phyloP scores from a whole-genome alignment of 2,329 filamentous ascomycete genomes.

The Sporothrix variecibatus region DNA sequence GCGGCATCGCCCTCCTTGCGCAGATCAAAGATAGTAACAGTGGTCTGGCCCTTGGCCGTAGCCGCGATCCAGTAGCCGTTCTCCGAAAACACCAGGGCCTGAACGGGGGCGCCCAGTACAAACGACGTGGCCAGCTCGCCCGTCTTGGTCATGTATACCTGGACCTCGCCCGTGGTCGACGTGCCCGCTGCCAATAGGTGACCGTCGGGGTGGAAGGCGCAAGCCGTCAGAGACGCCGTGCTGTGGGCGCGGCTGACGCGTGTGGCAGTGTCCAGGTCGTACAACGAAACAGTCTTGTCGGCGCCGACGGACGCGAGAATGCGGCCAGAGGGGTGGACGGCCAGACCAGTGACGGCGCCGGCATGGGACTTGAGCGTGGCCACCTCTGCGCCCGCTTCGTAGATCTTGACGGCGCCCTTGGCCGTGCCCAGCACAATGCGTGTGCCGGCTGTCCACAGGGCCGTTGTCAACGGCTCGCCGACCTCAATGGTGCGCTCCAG shows the following conservation, averaged over 20 bases:
- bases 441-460: constrained; percentile 65
- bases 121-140: constrained; percentile 77
- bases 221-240: constrained; percentile 72
- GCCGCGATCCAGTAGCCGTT: constrained; percentile 96
- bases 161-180: constrained; percentile 74
- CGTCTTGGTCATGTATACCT: constrained; percentile 84
- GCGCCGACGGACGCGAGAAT: constrained; percentile 84
- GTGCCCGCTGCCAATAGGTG: constrained; percentile 86
- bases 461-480: constrained; percentile 67
- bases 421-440: constrained; percentile 73
- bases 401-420: constrained; percentile 78
- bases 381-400: constrained; percentile 68
- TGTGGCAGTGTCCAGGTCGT: constrained; percentile 70
- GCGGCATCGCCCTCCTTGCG: constrained; percentile 85
- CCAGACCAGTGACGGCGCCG: constrained; percentile 74
- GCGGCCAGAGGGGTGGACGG: constrained; percentile 78
- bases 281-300: constrained; percentile 91
- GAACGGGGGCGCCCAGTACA: constrained; percentile 66
- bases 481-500: constrained; percentile 68
- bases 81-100: constrained; percentile 83
- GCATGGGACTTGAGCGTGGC: constrained; percentile 78
- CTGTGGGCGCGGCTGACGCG: constrained; percentile 77
- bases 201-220: constrained; percentile 94
- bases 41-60: constrained; percentile 73
- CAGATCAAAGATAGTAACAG: constrained; percentile 86